Conservation (phyloP, 192 early-diverging fungal species). For the Phycomyces nitens region DNA sequence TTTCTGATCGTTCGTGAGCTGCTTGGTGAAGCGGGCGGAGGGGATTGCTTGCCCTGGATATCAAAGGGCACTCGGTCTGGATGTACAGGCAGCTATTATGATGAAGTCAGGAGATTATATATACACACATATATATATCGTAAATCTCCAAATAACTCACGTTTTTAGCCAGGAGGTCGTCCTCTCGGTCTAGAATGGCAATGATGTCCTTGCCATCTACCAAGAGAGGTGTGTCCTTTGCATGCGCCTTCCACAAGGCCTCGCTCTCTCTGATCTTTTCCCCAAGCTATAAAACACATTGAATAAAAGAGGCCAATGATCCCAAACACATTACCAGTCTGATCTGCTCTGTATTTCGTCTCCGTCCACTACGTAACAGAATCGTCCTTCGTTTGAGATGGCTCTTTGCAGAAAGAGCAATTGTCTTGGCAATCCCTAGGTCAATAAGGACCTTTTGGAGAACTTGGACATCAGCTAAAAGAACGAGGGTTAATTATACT, state of each 20-base stretch:
- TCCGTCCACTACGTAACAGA: slow-evolving; percentile 4
- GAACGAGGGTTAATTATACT: background rate
- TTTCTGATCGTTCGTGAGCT: no score
- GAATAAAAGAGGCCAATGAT: background rate
- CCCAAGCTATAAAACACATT: slow-evolving; percentile 3
- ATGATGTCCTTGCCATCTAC: slow-evolving; percentile 17
- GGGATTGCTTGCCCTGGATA: no score
- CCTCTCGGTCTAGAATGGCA: slow-evolving; percentile 24
- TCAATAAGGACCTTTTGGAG: slow-evolving; percentile 21
- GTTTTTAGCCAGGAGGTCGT: slow-evolving; percentile 11
- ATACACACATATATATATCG: no score
- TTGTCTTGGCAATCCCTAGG: slow-evolving; percentile 18
- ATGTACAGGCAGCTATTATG: no score
- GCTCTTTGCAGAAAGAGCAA: slow-evolving; percentile 17
- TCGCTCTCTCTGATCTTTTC: slow-evolving; percentile 8
- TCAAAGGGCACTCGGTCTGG: no score
- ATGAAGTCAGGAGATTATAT: no score
- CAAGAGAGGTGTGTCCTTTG: slow-evolving; percentile 8
- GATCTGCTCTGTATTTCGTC: slow-evolving; percentile 8
- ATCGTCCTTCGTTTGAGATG: slow-evolving; percentile 19
- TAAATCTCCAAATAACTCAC: no score
- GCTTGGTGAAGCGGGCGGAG: no score
- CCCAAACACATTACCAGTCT: slow-evolving; percentile 7
- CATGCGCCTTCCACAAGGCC: slow-evolving; percentile 15
- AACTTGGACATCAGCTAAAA: slow-evolving; percentile 1